phyloP scores from a whole-genome alignment of 768 basidiomycete genomes.

The Tephrocybe sp. region DNA sequence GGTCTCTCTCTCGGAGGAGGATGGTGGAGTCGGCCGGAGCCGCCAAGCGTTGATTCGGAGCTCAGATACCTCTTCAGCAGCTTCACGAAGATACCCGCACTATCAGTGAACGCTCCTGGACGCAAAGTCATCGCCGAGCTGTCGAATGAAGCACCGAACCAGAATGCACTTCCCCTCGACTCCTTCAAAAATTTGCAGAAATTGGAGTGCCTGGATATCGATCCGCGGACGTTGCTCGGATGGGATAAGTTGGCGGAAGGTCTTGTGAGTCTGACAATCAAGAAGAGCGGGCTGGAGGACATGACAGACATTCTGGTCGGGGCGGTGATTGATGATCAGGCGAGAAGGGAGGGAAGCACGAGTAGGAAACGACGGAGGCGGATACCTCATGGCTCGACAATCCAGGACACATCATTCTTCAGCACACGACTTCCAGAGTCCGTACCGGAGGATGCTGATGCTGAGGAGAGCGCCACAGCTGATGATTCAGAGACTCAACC shows the following conservation, averaged over 20 bases:
- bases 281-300: conserved; percentile 80
- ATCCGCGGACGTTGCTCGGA: conserved; percentile 78
- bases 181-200: conserved; percentile 82
- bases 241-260: conserved; percentile 80
- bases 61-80: conserved; percentile 87
- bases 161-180: conserved; percentile 78
- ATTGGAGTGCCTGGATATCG: conserved; percentile 76
- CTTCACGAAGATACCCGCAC: conserved; percentile 87
- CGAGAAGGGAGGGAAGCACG: conserved; percentile 56
- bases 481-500: conserved; percentile 18
- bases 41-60: conserved; percentile 63
- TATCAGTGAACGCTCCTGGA: conserved; percentile 64
- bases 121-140: conserved; percentile 69
- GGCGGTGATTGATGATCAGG: conserved; percentile 77
- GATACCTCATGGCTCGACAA: conserved; percentile 36
- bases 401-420: conserved; percentile 46
- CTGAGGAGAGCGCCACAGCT: conserved; percentile 18
- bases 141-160: conserved; percentile 63
- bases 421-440: conserved; percentile 54
- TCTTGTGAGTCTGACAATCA: conserved; percentile 72
- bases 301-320: conserved; percentile 74
- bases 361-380: conserved; percentile 46
- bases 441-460: conserved; percentile 49
- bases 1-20: conserved; percentile 67
- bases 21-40: conserved; percentile 70